A percentile compares a stretch with the other conserved stretches of the same genome.
Conservation (phyloP, 345 rosid species). For the Syzygium oleosum region DNA sequence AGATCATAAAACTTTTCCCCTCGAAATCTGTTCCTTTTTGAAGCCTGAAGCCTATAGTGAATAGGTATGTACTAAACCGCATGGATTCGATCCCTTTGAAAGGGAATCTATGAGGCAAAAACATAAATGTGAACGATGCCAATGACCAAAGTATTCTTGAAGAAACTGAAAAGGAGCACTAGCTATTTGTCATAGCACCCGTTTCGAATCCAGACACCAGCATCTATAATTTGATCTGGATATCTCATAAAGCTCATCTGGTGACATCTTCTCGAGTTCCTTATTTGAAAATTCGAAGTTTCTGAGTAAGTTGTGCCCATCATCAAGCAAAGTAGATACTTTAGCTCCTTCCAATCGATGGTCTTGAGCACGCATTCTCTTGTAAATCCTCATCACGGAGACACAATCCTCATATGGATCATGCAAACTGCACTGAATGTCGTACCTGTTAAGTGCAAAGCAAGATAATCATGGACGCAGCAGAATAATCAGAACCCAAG, state of each 20-base stretch:
- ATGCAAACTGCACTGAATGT: slow-evolving; percentile 47
- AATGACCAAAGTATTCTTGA: neutral
- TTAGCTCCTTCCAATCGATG: slow-evolving; percentile 22
- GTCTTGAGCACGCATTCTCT: slow-evolving; percentile 48
- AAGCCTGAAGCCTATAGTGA: neutral
- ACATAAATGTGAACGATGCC: neutral
- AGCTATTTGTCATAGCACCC: neutral
- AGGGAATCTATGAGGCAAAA: neutral
- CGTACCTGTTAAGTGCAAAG: slow-evolving; percentile 26
- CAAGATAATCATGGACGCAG: neutral
- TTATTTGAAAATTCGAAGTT: slow-evolving; percentile 8
- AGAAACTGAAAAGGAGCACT: neutral
- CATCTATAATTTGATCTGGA: slow-evolving; percentile 48
- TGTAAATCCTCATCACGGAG: slow-evolving; percentile 66
- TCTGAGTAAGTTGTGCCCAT: neutral
- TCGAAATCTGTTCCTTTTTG: neutral
- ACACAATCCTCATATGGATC: slow-evolving; percentile 65
- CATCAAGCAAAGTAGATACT: neutral
- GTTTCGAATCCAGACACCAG: slow-evolving; percentile 53
- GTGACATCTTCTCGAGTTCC: slow-evolving; percentile 53
- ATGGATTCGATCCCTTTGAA: neutral
- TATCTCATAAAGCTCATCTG: slow-evolving; percentile 45
- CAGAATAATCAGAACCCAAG: neutral
- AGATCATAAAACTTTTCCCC: neutral
- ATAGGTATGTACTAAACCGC: neutral